Base-by-base conservation (phyloP, 176 grass and related monocot genomes). In the Oryza glaberrima region DNA sequence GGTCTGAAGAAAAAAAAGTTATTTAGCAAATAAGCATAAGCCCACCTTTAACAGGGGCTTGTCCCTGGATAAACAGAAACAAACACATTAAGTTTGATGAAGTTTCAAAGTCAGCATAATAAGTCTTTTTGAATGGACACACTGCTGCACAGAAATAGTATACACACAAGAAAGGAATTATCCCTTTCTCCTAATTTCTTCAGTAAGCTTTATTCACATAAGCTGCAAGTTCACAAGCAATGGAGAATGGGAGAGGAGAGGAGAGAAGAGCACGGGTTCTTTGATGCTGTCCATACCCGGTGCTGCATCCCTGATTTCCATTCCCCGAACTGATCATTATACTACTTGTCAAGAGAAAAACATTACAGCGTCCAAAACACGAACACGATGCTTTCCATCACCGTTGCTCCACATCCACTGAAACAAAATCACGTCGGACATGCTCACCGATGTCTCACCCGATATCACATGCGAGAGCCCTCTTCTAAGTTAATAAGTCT, bases 1-100 rank as follows among this genome's bases (percentile, higher is more conserved):
- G 13, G 66, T 84, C 66, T 38, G 63, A 76, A 51, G 51, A 15
- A 66, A 40, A 34, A 16, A 3, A n/a, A 67, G 49, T 38, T 83
- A 69, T 20, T 56, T 67, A 78, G 9, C 36, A 69, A 44, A 58
- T 58, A 69, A 38, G 23, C n/a, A 11, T 63, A 63, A 63, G n/a
- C 20, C 58, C 7, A 22, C 47, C 14, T 84, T 60, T 48, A 28
- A 38, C 36, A 38, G 36, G 36, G 36, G 36, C 36, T 6, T 38
- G 36, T 38, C 36, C 36, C 36, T 38, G 36, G 36, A 38, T 38
- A 38, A 38, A 38, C 36, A 38, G 4, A 38, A 38, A 38, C 36
- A 38, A 38, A 38, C 36, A 38, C 36, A 77, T 20, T n/a, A 61
- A 61, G 20, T 61, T 61, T 61, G 56, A 61, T 22, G 54, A 17